Conservation (phyloP, 305 asterid species). For the Solanum aculeatissimum region DNA sequence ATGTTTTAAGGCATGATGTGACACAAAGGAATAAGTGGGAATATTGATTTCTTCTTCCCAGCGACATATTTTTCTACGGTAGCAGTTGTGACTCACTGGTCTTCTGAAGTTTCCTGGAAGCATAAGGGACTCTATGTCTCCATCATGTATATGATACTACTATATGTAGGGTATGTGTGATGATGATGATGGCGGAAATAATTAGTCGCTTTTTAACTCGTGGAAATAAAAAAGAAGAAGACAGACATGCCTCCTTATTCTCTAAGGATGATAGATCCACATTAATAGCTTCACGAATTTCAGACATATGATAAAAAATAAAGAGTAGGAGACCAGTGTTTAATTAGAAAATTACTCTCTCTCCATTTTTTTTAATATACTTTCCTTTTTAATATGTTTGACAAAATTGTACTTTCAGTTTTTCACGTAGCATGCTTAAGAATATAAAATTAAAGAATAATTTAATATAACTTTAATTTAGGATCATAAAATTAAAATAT, state of each 20-base stretch:
- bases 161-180: neutral
- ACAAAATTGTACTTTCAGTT: too few species aligned
- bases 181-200: neutral
- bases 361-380: too few species aligned
- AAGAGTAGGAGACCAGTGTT: neutral
- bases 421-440: too few species aligned
- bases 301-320: constrained; percentile 1
- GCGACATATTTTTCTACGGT: constrained; percentile 4
- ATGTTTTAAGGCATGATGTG: constrained; percentile 20
- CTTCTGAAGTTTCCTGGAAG: constrained; percentile 2
- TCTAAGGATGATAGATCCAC: constrained; percentile 45
- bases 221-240: neutral
- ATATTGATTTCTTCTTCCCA: constrained; percentile 6
- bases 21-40: constrained; percentile 28
- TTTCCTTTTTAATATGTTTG: too few species aligned
- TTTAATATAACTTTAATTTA: too few species aligned
- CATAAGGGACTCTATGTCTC: neutral
- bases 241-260: constrained; percentile 38
- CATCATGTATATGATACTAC: neutral
- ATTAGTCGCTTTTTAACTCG: neutral
- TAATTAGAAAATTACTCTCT: neutral
- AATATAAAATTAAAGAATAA: too few species aligned
- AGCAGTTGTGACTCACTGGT: constrained; percentile 28
- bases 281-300: constrained; percentile 44
- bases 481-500: too few species aligned